Conservation (phyloP, 2,329 filamentous ascomycete species). For the Septoria linicola region DNA sequence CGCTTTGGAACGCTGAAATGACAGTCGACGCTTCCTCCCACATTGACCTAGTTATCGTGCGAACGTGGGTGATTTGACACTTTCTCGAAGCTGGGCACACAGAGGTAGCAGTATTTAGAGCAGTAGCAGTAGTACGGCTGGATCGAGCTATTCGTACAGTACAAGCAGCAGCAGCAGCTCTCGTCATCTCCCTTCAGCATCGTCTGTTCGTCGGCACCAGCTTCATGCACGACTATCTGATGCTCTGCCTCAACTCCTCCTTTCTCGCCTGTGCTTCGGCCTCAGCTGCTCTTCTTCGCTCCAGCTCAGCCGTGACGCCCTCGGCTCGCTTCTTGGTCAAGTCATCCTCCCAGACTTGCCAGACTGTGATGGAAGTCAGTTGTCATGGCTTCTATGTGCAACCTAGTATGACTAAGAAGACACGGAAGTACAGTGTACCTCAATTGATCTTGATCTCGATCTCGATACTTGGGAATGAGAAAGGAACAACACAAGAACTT, state of each 20-base stretch:
- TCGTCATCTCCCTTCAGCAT: neutral
- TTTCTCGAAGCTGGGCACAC: too few relatives aligned
- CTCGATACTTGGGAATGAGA: neutral
- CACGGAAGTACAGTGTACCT: too few relatives aligned
- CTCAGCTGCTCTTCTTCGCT: constrained; percentile 33
- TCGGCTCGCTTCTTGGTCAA: constrained; percentile 28
- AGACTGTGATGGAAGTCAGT: constrained; percentile 32
- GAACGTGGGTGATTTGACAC: too few relatives aligned
- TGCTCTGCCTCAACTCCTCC: constrained; percentile 37
- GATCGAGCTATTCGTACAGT: neutral
- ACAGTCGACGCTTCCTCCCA: too few relatives aligned
- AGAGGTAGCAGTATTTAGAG: too few relatives aligned
- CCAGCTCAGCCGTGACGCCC: constrained; percentile 32
- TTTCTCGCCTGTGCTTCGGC: constrained; percentile 33
- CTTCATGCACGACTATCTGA: constrained; percentile 23
- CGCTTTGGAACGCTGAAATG: neutral
- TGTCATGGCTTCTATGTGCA: neutral
- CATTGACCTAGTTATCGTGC: too few relatives aligned
- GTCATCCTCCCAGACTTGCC: constrained; percentile 40
- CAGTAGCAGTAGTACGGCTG: neutral
- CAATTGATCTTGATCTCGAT: too few relatives aligned
- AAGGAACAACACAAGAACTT: constrained; percentile 39
- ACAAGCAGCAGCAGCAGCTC: neutral
- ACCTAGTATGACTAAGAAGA: neutral
- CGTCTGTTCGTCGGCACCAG: neutral